phyloP scores from a whole-genome alignment of 805 yeast genomes.

The Ogataea ramenticola region DNA sequence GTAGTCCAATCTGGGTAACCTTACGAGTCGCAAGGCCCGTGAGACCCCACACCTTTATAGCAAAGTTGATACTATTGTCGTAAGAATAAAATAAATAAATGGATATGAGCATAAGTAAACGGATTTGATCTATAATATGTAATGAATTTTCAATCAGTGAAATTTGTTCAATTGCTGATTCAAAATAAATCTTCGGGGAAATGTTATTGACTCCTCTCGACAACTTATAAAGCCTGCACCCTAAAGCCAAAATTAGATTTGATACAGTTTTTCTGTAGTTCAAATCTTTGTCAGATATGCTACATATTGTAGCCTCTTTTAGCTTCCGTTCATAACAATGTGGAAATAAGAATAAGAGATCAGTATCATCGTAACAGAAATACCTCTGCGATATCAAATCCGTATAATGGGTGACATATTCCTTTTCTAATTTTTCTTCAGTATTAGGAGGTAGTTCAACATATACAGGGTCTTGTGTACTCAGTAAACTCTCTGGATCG shows the following conservation, averaged over 20 bases:
- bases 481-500: constrained; percentile 6
- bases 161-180: constrained; percentile 6
- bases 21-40: constrained; percentile 11
- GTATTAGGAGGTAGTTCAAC: neutral
- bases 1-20: constrained; percentile 10
- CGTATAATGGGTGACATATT: constrained; percentile 7
- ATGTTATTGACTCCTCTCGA: constrained; percentile 4
- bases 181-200: constrained; percentile 10
- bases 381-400: constrained; percentile 9
- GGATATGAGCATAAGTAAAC: constrained; percentile 10
- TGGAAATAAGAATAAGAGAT: constrained; percentile 5
- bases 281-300: neutral
- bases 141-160: constrained; percentile 2
- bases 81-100: constrained; percentile 11
- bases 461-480: constrained; percentile 2
- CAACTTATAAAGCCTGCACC: constrained; percentile 9
- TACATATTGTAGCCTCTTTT: neutral
- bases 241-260: constrained; percentile 8
- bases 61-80: constrained; percentile 9
- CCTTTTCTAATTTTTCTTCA: constrained; percentile 2
- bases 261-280: constrained; percentile 4
- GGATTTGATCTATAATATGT: constrained; percentile 8
- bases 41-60: constrained; percentile 13
- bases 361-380: constrained; percentile 8
- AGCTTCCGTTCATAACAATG: constrained; percentile 1